Percentiles rank a stretch among this genome's conserved stretches.
Conservation (phyloP, 305 asterid genomes). For the Fraxinus paxiana region DNA sequence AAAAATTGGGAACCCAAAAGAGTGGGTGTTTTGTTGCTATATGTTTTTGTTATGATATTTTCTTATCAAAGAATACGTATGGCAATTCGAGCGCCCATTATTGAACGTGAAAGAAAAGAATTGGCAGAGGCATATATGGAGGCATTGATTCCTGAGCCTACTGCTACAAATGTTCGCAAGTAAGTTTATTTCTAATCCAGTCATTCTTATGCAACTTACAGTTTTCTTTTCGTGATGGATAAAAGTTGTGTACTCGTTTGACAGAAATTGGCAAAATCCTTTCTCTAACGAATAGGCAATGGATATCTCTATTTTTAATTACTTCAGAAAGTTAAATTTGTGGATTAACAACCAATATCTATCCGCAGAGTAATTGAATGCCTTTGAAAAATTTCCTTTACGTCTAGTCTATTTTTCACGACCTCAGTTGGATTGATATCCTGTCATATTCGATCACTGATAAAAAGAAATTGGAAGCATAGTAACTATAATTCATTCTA, state of each 20-base stretch:
- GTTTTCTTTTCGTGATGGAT: not conserved
- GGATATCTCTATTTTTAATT: slow-evolving; percentile 2
- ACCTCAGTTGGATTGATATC: not conserved
- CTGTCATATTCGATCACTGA: not conserved
- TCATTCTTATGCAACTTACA: slow-evolving; percentile 3
- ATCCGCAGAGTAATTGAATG: slow-evolving; percentile 4
- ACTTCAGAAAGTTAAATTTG: slow-evolving; percentile 14
- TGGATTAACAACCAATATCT: not conserved
- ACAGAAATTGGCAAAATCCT: slow-evolving; percentile 15
- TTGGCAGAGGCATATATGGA: slow-evolving; percentile 93
- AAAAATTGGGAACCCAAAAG: slow-evolving; percentile 82
- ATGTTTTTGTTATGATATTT: slow-evolving; percentile 43
- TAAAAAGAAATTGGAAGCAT: not conserved
- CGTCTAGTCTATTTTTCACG: slow-evolving; percentile 8
- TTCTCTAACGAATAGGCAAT: not conserved
- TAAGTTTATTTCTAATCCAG: slow-evolving; percentile 32
- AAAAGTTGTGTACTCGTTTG: slow-evolving; percentile 9
- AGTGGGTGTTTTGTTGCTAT: slow-evolving; percentile 60
- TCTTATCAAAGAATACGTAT: slow-evolving; percentile 60
- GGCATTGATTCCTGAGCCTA: slow-evolving; percentile 90
- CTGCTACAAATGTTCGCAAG: slow-evolving; percentile 75
- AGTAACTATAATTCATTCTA: slow-evolving; percentile 3
- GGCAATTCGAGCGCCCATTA: slow-evolving; percentile 67
- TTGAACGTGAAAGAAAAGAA: slow-evolving; percentile 67
- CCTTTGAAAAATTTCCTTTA: not conserved